phyloP scores from a whole-genome alignment of 495 filamentous ascomycete species.

The Aspergillus egyptiacus region DNA sequence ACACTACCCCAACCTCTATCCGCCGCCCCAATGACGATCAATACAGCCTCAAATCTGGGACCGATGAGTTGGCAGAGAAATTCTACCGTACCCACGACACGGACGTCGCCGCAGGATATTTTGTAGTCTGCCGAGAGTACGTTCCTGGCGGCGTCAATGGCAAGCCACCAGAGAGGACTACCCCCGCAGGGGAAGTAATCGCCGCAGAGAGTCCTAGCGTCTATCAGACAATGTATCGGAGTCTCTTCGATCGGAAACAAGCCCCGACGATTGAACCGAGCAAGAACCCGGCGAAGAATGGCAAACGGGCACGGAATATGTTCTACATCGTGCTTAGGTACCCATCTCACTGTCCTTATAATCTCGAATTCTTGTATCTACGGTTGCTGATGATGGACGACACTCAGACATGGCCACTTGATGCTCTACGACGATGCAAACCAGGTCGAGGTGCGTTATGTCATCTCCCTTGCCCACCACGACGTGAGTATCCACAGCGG shows the following conservation, averaged over 20 bases:
- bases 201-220: conserved; percentile 80
- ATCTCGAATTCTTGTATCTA: background rate
- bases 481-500: conserved; percentile 80
- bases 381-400: conserved; percentile 17
- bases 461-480: conserved; percentile 86
- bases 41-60: conserved; percentile 43
- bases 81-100: conserved; percentile 57
- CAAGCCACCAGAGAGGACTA: conserved; percentile 79
- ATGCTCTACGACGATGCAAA: conserved; percentile 93
- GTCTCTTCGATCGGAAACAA: conserved; percentile 84
- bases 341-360: conserved; percentile 14
- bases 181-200: conserved; percentile 66
- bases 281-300: conserved; percentile 51
- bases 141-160: conserved; percentile 85
- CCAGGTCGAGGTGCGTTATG: conserved; percentile 89
- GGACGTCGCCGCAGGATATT: conserved; percentile 90
- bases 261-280: conserved; percentile 42
- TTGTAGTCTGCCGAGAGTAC: conserved; percentile 91
- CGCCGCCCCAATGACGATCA: conserved; percentile 41
- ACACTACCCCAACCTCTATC: conserved; percentile 28
- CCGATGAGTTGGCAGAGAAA: conserved; percentile 47
- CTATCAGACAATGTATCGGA: conserved; percentile 96
- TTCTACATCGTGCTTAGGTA: conserved; percentile 90
- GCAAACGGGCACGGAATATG: conserved; percentile 76
- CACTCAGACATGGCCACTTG: conserved; percentile 76